A percentile compares a stretch with the other conserved stretches of the same genome.
Evolutionary conservation across 495 filamentous ascomycete species (phyloP).

Genomic region (Letharia lupina): DNA sequence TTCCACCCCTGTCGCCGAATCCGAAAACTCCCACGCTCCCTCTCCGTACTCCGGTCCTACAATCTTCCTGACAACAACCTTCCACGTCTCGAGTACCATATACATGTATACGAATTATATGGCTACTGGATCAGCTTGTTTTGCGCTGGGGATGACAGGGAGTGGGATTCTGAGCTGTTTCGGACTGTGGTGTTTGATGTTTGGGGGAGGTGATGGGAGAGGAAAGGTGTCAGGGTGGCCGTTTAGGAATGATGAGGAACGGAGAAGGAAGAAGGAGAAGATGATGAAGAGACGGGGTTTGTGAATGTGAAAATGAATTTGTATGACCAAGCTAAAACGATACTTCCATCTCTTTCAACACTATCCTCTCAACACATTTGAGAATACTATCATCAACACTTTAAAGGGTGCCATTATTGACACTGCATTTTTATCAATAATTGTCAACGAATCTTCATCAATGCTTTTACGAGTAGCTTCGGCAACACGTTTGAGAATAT

Average conservation of each 20-base stretch:
- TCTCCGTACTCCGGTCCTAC: conserved; percentile 62
- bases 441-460: no score
- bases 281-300: conserved; percentile 27
- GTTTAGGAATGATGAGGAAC: conserved; percentile 48
- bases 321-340: not conserved
- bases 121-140: conserved; percentile 43
- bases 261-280: conserved; percentile 46
- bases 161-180: conserved; percentile 48
- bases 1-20: conserved; percentile 27
- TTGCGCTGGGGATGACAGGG: conserved; percentile 45
- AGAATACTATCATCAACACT: no score
- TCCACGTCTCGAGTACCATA: conserved; percentile 55
- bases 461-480: no score
- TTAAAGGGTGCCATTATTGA: no score
- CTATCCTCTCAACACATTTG: not conserved
- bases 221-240: conserved; percentile 74
- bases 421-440: no score
- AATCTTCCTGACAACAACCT: conserved; percentile 54
- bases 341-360: not conserved
- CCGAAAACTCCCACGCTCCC: conserved; percentile 48
- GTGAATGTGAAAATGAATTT: not conserved
- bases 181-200: conserved; percentile 68
- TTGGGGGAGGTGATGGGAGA: conserved; percentile 63
- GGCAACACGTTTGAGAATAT: no score
- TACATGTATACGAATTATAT: conserved; percentile 60